Evolutionary conservation across 192 early-diverging fungal genomes (phyloP).

Genomic region (Linnemannia exigua): DNA sequence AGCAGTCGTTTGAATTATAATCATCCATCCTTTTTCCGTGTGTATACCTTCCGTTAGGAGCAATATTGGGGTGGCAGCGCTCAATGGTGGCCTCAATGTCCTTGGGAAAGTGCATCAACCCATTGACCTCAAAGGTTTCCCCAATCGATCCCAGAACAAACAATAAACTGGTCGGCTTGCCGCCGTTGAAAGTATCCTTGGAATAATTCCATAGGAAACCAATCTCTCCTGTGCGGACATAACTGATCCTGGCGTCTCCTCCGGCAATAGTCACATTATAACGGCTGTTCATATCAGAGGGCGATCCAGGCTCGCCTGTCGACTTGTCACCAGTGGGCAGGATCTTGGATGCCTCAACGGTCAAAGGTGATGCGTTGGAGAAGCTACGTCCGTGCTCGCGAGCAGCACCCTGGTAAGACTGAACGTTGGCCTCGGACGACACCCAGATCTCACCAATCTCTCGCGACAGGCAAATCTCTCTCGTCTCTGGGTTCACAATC

Average conservation of each 20-base stretch:
- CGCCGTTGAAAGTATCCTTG: conserved; percentile 63
- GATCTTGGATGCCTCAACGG: conserved; percentile 37
- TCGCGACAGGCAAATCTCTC: conserved; percentile 74
- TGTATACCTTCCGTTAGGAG: conserved; percentile 62
- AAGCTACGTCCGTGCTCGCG: conserved; percentile 43
- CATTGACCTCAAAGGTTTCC: conserved; percentile 80
- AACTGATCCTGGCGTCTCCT: conserved; percentile 68
- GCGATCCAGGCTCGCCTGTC: conserved; percentile 24
- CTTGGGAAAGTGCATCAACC: conserved; percentile 78
- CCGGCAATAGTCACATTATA: conserved; percentile 71
- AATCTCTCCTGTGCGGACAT: conserved; percentile 85
- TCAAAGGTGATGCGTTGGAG: conserved; percentile 44
- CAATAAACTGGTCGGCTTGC: conserved; percentile 62
- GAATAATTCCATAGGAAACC: conserved; percentile 88
- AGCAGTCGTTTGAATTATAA: not conserved
- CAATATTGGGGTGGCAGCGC: conserved; percentile 68
- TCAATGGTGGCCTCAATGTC: conserved; percentile 85
- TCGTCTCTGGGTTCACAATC: conserved; percentile 86
- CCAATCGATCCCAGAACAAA: conserved; percentile 82
- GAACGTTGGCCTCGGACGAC: conserved; percentile 69
- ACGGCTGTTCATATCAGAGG: conserved; percentile 47
- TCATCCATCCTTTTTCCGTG: not conserved
- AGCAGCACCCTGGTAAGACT: conserved; percentile 60
- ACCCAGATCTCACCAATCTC: conserved; percentile 93
- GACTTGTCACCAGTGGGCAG: conserved; percentile 13